phyloP scores from a whole-genome alignment of 2,329 filamentous ascomycete species.

The Aspergillus udagawae region DNA sequence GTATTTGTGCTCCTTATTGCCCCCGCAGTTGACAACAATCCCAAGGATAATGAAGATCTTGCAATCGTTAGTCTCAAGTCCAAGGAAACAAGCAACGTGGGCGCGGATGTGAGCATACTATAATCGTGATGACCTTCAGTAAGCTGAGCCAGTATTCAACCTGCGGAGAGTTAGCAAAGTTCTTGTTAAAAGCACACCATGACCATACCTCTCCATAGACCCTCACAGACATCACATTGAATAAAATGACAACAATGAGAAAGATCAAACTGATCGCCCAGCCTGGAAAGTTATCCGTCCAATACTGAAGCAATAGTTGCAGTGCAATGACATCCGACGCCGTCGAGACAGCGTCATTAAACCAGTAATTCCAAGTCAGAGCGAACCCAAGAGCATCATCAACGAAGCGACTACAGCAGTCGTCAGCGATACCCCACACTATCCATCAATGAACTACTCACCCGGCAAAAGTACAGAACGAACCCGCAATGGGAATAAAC shows the following conservation, averaged over 20 bases:
- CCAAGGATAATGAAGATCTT: slow-evolving; percentile 60
- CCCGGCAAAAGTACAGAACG: slow-evolving; percentile 55
- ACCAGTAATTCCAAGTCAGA: slow-evolving; percentile 53
- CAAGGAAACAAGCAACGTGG: slow-evolving; percentile 13
- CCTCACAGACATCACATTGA: slow-evolving; percentile 52
- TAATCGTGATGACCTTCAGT: slow-evolving; percentile 40
- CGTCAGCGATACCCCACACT: background rate
- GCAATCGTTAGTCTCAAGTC: slow-evolving; percentile 28
- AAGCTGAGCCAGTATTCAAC: slow-evolving; percentile 41
- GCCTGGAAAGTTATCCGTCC: slow-evolving; percentile 59
- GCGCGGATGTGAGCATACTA: slow-evolving; percentile 25
- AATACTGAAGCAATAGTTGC: slow-evolving; percentile 58
- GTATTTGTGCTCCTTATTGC: slow-evolving; percentile 51
- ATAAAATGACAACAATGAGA: slow-evolving; percentile 51
- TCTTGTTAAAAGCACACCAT: background rate
- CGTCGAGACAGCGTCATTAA: slow-evolving; percentile 60
- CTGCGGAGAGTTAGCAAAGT: slow-evolving; percentile 14
- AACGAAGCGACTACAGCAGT: slow-evolving; percentile 34
- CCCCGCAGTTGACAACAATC: slow-evolving; percentile 58
- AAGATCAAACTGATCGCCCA: slow-evolving; percentile 62
- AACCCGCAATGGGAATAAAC: slow-evolving; percentile 52
- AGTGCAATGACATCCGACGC: slow-evolving; percentile 59
- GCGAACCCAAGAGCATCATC: slow-evolving; percentile 44
- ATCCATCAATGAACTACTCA: slow-evolving; percentile 19
- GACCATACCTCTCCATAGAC: slow-evolving; percentile 50